Conservation (phyloP, 2,329 filamentous ascomycete genomes). For the Botrytis pseudocinerea region DNA sequence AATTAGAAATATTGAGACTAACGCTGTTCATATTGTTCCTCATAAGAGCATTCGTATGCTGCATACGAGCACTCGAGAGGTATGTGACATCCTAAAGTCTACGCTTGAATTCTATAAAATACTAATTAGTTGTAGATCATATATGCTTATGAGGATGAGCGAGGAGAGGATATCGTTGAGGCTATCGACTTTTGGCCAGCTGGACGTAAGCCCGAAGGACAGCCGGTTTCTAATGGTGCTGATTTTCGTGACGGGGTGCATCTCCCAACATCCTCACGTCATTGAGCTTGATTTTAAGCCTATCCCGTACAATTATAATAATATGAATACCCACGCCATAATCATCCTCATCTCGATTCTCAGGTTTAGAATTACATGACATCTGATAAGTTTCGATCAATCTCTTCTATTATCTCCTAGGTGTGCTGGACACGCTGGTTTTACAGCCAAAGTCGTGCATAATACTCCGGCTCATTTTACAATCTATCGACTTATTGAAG, state of each 20-base stretch:
- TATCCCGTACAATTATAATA: slow-evolving; percentile 17
- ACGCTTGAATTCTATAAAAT: slow-evolving; percentile 21
- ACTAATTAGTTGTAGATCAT: slow-evolving; percentile 66
- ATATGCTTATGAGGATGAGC: slow-evolving; percentile 96
- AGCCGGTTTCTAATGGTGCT: slow-evolving; percentile 25
- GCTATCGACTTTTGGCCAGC: slow-evolving; percentile 88
- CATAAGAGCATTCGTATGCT: slow-evolving; percentile 97
- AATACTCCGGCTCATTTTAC: slow-evolving; percentile 19
- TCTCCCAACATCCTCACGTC: slow-evolving; percentile 35
- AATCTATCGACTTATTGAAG: slow-evolving; percentile 18
- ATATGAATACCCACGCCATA: slow-evolving; percentile 23
- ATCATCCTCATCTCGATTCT: slow-evolving; percentile 21
- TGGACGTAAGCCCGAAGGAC: slow-evolving; percentile 38
- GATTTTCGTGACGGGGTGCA: slow-evolving; percentile 30
- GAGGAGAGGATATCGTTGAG: slow-evolving; percentile 88
- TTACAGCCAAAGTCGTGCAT: slow-evolving; percentile 23
- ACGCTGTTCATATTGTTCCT: slow-evolving; percentile 92
- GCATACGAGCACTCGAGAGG: slow-evolving; percentile 95
- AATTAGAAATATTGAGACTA: slow-evolving; percentile 91
- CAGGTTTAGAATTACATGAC: slow-evolving; percentile 22
- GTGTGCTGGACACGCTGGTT: slow-evolving; percentile 25
- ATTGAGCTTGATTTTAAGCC: slow-evolving; percentile 27
- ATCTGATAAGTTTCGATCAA: slow-evolving; percentile 20
- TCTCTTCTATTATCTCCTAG: slow-evolving; percentile 23
- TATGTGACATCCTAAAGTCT: slow-evolving; percentile 47